Base-by-base conservation (phyloP, 208 protist genomes). In the Acanthamoeba triangularis region DNA sequence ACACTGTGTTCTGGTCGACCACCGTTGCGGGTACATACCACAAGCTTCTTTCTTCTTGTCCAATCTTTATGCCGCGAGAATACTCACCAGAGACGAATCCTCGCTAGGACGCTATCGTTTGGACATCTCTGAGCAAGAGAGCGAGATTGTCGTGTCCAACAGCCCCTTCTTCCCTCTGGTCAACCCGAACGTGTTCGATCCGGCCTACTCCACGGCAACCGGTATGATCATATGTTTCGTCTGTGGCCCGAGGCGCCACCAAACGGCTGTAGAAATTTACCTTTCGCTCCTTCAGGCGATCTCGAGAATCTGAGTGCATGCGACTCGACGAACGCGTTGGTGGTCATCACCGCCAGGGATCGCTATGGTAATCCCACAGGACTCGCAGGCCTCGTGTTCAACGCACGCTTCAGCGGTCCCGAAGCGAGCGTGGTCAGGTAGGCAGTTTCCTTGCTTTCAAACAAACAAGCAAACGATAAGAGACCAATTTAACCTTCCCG, bases 151-250 rank as follows among this genome's bases (percentile, higher is more conserved):
- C 11, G 56, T 95, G 18, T 59, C 33, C 20, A 88, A 82, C 92
- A 87, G 74, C n/a, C 92, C 92, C 16, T 95, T 95, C 92, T 87
- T 95, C 92, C 72, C 74, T 14, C 28, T 87, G 10, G 72, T 95
- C 33, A 80, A 61, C 30, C 25, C 88, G 20, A 30, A 14, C 23
- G n/a, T n/a, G 18, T 94, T 94, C 88, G 69, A 49, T 10, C 88
- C 88, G 30, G 47, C 37, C 30, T 37, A 20, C 30, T 72, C 88
- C 5, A 94, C 69, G 0, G 69, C 69, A 37, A 65, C 82, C 10
- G 82, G 82, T 65, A 90, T 14, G 33, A 16, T 35, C 25, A 25
- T 84, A n/a, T 54, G 10, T 47, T 16, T 47, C 28, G 49, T 30
- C 33, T 78, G 30, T 4, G 30, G 30, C 37, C 37, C 30, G 16